Base-by-base conservation (phyloP, 75 land plant genomes). In the Larix kaempferi region DNA sequence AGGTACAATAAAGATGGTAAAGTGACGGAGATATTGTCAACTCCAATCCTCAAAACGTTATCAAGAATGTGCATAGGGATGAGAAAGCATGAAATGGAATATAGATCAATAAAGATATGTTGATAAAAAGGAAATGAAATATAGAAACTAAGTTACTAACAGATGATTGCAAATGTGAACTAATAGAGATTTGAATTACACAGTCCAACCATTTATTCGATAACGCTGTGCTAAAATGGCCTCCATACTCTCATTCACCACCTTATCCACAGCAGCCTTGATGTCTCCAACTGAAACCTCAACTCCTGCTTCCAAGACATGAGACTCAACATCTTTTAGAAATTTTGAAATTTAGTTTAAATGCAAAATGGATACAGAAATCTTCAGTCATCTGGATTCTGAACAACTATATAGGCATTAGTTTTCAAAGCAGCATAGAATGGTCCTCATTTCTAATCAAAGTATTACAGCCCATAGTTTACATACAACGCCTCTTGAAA, bases 231-330 rank as follows among this genome's bases (percentile, higher is more conserved):
- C 94, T 78, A 95, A 22, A 65, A 95, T 88, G 29, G 77, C 74
- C 49, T 78, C 79, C 79, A 78, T 85, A 75, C 89, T 88, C 71
- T 84, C 90, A 71, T 84, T 89, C 41, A 95, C 77, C 23, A 95
- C 89, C 72, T 80, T 81, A 69, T 79, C 74, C 4, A 98, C 94
- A 19, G 89, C 76, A 4, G 26, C 16, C 39, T 82, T 80, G 73
- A 95, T 91, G 15, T 98, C 96, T 74, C 90, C 96, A 12, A 64
- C 29, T 19, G 98, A 84, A 41, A 98, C 98, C 41, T 89, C 92
- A 49, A 98, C 82, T 3, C 99, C 99, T 95, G 73, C 79, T 71
- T 54, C 29, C 58, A 73, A 73, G 19, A 1, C 57, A 73, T 54
- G 6, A 54, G 3, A 54, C 54, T 54, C 29, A 55, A 49, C 54